A percentile compares a stretch with the other conserved stretches of the same genome.
phyloP scores from a whole-genome alignment of 1,284 basidiomycete species.

The Ustilago nuda region DNA sequence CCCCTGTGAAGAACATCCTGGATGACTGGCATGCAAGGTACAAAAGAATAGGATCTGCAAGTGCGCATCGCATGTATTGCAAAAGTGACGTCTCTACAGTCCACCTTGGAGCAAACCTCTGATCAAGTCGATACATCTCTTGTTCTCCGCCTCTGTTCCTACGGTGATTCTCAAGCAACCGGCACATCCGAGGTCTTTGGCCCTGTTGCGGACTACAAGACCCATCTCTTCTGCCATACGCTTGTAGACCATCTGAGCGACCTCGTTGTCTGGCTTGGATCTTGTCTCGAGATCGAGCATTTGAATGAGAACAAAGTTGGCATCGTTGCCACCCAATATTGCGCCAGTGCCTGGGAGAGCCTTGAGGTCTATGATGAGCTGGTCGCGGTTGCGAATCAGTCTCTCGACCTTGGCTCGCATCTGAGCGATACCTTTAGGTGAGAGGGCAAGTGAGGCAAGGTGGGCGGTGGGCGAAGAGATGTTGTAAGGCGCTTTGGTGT shows the following conservation, averaged over 20 bases:
- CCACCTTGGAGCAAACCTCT: slow-evolving; percentile 47
- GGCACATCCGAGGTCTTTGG: slow-evolving; percentile 84
- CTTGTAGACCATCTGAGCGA: slow-evolving; percentile 82
- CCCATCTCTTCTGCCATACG: slow-evolving; percentile 83
- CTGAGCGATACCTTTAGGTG: slow-evolving; percentile 75
- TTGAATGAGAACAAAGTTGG: slow-evolving; percentile 90
- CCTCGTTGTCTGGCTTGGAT: slow-evolving; percentile 76
- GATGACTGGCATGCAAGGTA: too few species aligned
- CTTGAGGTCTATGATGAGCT: slow-evolving; percentile 74
- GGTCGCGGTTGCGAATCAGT: slow-evolving; percentile 75
- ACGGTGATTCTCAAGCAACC: slow-evolving; percentile 91
- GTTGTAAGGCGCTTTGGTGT: slow-evolving; percentile 98
- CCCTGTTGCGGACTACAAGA: slow-evolving; percentile 91
- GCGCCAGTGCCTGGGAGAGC: slow-evolving; percentile 74
- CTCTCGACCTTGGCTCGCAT: slow-evolving; percentile 79
- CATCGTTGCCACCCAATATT: slow-evolving; percentile 84
- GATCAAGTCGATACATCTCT: slow-evolving; percentile 59
- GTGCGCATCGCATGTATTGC: not conserved
- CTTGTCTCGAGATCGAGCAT: slow-evolving; percentile 73
- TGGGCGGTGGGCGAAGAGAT: slow-evolving; percentile 89
- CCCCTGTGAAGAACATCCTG: too few species aligned
- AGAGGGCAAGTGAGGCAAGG: slow-evolving; percentile 83
- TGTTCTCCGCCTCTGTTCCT: slow-evolving; percentile 81
- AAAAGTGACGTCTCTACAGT: not conserved
- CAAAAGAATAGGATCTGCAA: too few species aligned